Percentiles rank a stretch among this genome's conserved stretches.
These are phyloP conservation scores for Amphibolis antarctica DNA, from an alignment of 106 monocot genomes.

Conservation along the genomic window DNA sequence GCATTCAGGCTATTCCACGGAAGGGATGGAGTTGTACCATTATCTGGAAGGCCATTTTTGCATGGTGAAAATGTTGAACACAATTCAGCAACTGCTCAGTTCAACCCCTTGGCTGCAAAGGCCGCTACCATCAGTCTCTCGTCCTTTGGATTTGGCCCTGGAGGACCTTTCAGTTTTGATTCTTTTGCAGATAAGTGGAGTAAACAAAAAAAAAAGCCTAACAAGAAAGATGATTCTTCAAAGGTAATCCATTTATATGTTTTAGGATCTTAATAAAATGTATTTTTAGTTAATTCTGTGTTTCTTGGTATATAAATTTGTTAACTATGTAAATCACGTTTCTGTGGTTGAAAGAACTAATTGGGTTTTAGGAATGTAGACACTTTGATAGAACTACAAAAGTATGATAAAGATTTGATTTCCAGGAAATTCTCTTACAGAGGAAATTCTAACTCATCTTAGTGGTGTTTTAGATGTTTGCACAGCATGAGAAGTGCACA, in stretches of 20 bases:
- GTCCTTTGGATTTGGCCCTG: slow-evolving; percentile 46
- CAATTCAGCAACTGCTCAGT: slow-evolving; percentile 18
- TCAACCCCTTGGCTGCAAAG: slow-evolving; percentile 81
- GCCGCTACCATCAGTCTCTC: slow-evolving; percentile 85
- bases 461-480: too few relatives aligned
- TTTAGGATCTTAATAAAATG: too few relatives aligned
- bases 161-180: slow-evolving; percentile 79
- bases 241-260: slow-evolving; percentile 27
- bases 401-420: too few relatives aligned
- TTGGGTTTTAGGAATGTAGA: too few relatives aligned
- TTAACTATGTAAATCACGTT: too few relatives aligned
- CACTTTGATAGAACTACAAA: too few relatives aligned
- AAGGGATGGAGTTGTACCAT: slow-evolving; percentile 65
- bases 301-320: too few relatives aligned
- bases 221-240: slow-evolving; percentile 23
- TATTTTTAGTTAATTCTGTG: background rate
- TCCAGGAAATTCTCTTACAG: too few relatives aligned
- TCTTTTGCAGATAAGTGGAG: slow-evolving; percentile 60
- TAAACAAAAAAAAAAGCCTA: slow-evolving; percentile 39
- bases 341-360: too few relatives aligned
- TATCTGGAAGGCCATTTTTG: slow-evolving; percentile 32
- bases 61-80: slow-evolving; percentile 17
- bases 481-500: too few relatives aligned
- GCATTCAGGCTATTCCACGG: slow-evolving; percentile 89
- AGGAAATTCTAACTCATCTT: too few relatives aligned